phyloP scores from a whole-genome alignment of 2,329 filamentous ascomycete genomes.

The Penicillium freii region DNA sequence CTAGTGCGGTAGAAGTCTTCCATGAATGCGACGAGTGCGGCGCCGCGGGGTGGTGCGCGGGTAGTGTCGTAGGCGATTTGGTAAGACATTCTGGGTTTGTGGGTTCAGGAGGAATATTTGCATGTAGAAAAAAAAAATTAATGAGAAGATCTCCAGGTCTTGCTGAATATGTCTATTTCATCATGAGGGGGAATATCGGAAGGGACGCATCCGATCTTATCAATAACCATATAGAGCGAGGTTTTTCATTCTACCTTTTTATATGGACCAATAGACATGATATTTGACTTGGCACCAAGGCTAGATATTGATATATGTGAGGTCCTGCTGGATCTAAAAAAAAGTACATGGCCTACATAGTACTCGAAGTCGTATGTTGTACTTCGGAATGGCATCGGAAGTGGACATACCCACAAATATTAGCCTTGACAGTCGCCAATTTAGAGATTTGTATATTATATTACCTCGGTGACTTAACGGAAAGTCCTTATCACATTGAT shows the following conservation, averaged over 20 bases:
- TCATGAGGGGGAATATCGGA: slow-evolving; percentile 18
- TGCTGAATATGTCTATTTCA: slow-evolving; percentile 7
- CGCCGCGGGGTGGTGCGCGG: slow-evolving; percentile 26
- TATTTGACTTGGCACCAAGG: not conserved
- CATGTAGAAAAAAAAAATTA: not conserved
- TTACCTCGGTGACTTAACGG: not conserved
- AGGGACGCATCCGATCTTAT: slow-evolving; percentile 22
- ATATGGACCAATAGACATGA: not conserved
- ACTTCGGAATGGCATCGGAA: not conserved
- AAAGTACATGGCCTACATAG: not conserved
- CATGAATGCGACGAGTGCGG: slow-evolving; percentile 33
- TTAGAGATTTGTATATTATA: not conserved
- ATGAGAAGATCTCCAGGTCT: not conserved
- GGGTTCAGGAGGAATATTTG: not conserved
- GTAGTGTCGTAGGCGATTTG: slow-evolving; percentile 28
- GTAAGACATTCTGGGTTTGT: slow-evolving; percentile 33
- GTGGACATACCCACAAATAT: not conserved
- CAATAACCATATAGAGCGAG: not conserved
- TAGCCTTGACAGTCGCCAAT: not conserved
- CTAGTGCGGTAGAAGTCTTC: slow-evolving; percentile 39
- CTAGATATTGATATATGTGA: not conserved
- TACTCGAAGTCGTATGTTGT: not conserved
- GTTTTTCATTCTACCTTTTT: not conserved
- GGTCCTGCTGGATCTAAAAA: not conserved
- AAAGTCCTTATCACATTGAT: not conserved